Conservation (phyloP, 2,329 filamentous ascomycete genomes). For the Paracorniculantispora psalliotae region DNA sequence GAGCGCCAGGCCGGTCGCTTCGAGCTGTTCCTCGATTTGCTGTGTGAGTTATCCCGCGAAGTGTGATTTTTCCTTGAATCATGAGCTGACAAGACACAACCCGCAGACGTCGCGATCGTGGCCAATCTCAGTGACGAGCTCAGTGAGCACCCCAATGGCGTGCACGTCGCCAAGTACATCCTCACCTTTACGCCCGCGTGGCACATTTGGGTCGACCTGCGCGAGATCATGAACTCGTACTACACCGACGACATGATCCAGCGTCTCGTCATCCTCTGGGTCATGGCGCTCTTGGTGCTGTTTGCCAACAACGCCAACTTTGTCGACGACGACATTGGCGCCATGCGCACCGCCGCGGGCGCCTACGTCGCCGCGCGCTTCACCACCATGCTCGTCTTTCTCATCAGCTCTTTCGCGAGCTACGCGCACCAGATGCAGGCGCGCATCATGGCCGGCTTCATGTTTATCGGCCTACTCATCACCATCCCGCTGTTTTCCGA, state of each 20-base stretch:
- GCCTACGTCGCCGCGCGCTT: slow-evolving; percentile 42
- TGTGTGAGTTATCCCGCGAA: slow-evolving; percentile 28
- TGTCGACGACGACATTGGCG: slow-evolving; percentile 37
- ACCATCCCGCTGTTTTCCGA: slow-evolving; percentile 41
- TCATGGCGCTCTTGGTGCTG: slow-evolving; percentile 44
- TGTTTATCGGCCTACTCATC: slow-evolving; percentile 36
- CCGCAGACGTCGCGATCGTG: slow-evolving; percentile 44
- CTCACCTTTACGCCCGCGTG: slow-evolving; percentile 44
- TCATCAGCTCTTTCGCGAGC: slow-evolving; percentile 40
- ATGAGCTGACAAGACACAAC: too few relatives aligned
- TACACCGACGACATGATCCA: slow-evolving; percentile 46
- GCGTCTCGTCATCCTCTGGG: slow-evolving; percentile 43
- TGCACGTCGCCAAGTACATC: slow-evolving; percentile 42
- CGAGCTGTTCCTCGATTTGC: slow-evolving; percentile 45
- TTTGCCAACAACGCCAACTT: slow-evolving; percentile 43
- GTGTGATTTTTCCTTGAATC: too few relatives aligned
- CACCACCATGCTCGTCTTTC: slow-evolving; percentile 34
- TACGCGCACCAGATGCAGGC: slow-evolving; percentile 43
- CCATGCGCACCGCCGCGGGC: slow-evolving; percentile 41
- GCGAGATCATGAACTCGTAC: slow-evolving; percentile 48
- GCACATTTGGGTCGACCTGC: slow-evolving; percentile 46
- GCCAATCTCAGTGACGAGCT: slow-evolving; percentile 46
- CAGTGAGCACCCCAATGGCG: slow-evolving; percentile 39
- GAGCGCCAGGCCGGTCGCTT: slow-evolving; percentile 42
- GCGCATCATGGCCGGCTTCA: slow-evolving; percentile 38